Evolutionary conservation across 2,329 filamentous ascomycete species (phyloP).

Genomic region (Penicillium corylophilum): DNA sequence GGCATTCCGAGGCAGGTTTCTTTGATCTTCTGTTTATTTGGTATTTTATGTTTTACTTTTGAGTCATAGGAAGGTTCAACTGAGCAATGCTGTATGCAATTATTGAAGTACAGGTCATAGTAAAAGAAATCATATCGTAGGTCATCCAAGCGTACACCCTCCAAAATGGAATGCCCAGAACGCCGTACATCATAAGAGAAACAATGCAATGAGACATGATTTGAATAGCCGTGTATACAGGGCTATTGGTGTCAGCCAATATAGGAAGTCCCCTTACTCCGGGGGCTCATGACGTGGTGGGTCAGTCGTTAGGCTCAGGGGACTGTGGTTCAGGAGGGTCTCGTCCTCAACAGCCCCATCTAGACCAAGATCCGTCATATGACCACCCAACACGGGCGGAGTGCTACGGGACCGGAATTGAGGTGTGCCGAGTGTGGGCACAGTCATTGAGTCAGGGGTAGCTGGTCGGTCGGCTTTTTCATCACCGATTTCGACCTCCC

Average conservation of each 20-base stretch:
- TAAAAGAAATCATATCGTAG: constrained; percentile 10
- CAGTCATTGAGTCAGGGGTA: constrained; percentile 18
- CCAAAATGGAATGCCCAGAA: constrained; percentile 4
- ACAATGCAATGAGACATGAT: neutral
- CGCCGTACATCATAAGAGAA: constrained; percentile 6
- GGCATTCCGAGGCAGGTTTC: constrained; percentile 2
- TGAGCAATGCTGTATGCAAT: constrained; percentile 3
- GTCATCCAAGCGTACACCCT: constrained; percentile 9
- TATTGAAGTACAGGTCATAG: constrained; percentile 3
- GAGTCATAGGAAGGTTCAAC: neutral
- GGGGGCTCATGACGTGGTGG: neutral
- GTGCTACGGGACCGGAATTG: constrained; percentile 33
- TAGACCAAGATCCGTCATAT: constrained; percentile 7
- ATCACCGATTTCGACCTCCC: constrained; percentile 18
- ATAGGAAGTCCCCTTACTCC: neutral
- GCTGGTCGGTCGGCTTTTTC: constrained; percentile 17
- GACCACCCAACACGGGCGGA: constrained; percentile 28
- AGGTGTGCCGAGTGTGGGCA: constrained; percentile 24
- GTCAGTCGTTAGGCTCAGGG: constrained; percentile 3
- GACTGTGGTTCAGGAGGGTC: neutral
- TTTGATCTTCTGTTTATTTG: neutral
- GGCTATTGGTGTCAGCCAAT: constrained; percentile 4
- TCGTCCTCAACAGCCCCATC: constrained; percentile 7
- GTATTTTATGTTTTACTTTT: neutral
- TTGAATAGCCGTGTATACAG: neutral